A percentile compares a stretch with the other conserved stretches of the same genome.
Evolutionary conservation across 2,329 filamentous ascomycete species (phyloP).

Genomic region (Ceratocystis colombiana): DNA sequence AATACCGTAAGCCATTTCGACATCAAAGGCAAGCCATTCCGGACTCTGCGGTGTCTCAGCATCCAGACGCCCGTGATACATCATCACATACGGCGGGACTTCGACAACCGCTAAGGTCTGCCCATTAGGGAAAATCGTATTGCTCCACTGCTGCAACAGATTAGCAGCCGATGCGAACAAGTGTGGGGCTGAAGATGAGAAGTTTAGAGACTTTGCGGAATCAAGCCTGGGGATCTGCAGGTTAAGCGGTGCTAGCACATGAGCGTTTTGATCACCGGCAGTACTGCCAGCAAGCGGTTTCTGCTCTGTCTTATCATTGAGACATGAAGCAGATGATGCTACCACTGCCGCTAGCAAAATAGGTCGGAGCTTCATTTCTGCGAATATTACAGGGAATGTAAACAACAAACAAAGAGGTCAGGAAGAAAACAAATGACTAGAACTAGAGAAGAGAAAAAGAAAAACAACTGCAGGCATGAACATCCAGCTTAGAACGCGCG

Average conservation of each 20-base stretch:
- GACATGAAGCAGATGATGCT: not conserved
- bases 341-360: not conserved
- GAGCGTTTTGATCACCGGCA: not conserved
- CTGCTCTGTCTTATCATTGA: not conserved
- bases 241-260: not conserved
- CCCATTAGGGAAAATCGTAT: slow-evolving; percentile 43
- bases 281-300: not conserved
- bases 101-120: slow-evolving; percentile 40
- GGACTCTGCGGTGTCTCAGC: slow-evolving; percentile 37
- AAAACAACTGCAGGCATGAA: no score
- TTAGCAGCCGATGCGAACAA: slow-evolving; percentile 40
- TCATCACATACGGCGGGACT: slow-evolving; percentile 38
- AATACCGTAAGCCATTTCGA: slow-evolving; percentile 46
- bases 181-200: slow-evolving; percentile 39
- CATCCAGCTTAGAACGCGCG: no score
- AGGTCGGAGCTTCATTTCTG: not conserved
- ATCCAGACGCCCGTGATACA: slow-evolving; percentile 42
- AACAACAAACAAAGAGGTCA: not conserved
- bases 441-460: no score
- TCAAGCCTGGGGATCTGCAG: no score
- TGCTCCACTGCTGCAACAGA: slow-evolving; percentile 42
- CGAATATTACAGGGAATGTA: not conserved
- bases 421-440: no score
- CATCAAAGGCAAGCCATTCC: slow-evolving; percentile 45
- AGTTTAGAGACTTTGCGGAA: slow-evolving; percentile 35